Conservation (phyloP, 768 basidiomycete species). For the Jaapia argillacea region DNA sequence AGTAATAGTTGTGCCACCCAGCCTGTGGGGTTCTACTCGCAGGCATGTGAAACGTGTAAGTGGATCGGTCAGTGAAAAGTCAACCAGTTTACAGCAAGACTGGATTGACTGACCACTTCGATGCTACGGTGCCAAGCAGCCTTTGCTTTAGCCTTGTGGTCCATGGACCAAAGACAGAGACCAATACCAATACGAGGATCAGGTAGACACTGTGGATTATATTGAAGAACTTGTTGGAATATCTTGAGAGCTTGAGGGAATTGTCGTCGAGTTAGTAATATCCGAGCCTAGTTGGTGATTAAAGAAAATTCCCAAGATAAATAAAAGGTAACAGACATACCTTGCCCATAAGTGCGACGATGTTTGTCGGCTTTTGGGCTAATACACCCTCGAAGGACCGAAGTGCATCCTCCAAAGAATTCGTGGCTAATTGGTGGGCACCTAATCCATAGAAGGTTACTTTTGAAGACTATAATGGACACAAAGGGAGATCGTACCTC, state of each 20-base stretch:
- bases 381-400: constrained; percentile 78
- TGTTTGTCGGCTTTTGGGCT: constrained; percentile 68
- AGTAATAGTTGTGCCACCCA: constrained; percentile 77
- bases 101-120: constrained; percentile 58
- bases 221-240: constrained; percentile 77
- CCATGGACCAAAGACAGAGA: constrained; percentile 85
- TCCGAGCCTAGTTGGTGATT: constrained; percentile 57
- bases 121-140: constrained; percentile 87
- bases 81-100: too few species aligned
- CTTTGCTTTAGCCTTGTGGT: constrained; percentile 72
- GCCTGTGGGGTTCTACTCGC: constrained; percentile 57
- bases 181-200: constrained; percentile 97
- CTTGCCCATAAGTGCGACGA: constrained; percentile 84
- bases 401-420: constrained; percentile 74
- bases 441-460: constrained; percentile 37
- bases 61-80: not conserved
- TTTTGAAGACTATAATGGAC: constrained; percentile 1
- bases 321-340: constrained; percentile 24
- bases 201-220: constrained; percentile 72
- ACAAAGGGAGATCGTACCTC: constrained; percentile 34
- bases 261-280: constrained; percentile 71
- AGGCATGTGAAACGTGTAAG: constrained; percentile 2
- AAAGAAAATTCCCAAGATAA: not conserved
- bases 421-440: constrained; percentile 71
- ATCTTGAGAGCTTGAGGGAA: constrained; percentile 71